These are phyloP conservation scores for Metschnikowia proteae DNA, from an alignment of 805 yeast species.

Conservation along the genomic window DNA sequence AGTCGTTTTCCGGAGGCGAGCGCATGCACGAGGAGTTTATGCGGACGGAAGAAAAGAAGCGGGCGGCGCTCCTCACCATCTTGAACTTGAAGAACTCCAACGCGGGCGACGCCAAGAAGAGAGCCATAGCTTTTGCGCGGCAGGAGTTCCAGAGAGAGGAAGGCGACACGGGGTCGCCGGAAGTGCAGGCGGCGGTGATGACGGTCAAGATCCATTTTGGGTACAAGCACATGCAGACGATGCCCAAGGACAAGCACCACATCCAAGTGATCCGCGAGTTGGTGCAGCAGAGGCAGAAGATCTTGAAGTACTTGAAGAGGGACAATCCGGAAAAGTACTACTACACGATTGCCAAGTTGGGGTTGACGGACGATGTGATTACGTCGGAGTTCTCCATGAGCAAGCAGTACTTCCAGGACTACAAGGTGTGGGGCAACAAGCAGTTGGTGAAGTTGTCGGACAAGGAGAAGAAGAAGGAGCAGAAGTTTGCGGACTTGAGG, in stretches of 20 bases:
- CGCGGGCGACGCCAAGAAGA: conserved; percentile 51
- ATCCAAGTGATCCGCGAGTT: conserved; percentile 71
- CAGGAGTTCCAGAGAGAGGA: conserved; percentile 77
- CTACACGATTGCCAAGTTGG: conserved; percentile 82
- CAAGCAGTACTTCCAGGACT: conserved; percentile 73
- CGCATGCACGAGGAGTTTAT: conserved; percentile 26
- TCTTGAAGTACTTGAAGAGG: conserved; percentile 76
- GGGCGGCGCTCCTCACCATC: conserved; percentile 67
- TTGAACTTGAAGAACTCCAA: conserved; percentile 69
- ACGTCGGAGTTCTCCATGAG: conserved; percentile 79
- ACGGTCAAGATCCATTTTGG: conserved; percentile 77
- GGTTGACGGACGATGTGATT: conserved; percentile 76
- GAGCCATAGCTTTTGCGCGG: conserved; percentile 62
- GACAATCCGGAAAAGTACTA: conserved; percentile 78
- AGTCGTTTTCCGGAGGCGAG: conserved; percentile 27
- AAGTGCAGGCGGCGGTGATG: conserved; percentile 90
- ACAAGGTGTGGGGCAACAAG: conserved; percentile 73
- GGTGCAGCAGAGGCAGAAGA: conserved; percentile 85
- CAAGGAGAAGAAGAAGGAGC: conserved; percentile 30
- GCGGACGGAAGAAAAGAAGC: conserved; percentile 49
- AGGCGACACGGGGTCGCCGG: conserved; percentile 93
- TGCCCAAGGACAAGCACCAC: conserved; percentile 69
- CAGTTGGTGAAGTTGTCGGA: conserved; percentile 49
- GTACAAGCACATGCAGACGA: conserved; percentile 63
- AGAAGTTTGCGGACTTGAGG: conserved; percentile 29